Evolutionary conservation across 306 rosid genomes (phyloP), one percentile per base, ranked within the genome.

Genomic region (Astragalus glycyphyllos): DNA sequence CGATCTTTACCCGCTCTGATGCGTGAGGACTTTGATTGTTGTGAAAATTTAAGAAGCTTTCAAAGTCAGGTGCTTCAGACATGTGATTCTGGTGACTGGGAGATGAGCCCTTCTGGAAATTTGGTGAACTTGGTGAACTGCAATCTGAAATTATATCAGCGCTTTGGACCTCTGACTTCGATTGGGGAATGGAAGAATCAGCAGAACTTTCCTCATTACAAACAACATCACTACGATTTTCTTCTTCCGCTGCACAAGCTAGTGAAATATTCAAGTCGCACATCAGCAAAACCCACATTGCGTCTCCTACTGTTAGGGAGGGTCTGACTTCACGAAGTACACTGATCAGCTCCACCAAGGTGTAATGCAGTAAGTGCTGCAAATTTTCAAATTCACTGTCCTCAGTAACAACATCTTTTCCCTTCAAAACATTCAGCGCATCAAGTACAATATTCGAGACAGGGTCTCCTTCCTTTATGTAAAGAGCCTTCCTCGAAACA

Each of bases 251-350:
- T 11, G 64, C 66, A 83, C 84, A 79, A 40, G 88, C 96, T 14
- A 76, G 96, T 58, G 77, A 47, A 49, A 89, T 75, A 74, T 85
- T 86, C 71, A 89, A 70, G 78, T 86, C 92, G 15, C 80, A 80
- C 40, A 89, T 69, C 80, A 89, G 59, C 78, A 86, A 78, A 72
- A 75, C 67, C 96, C 96, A 89, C 96, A 89, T 85, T 53, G 90
- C 96, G 51, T 89, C 96, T 11, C 82, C 81, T 37, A 54, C 81
- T 11, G 88, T 74, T 53, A 89, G 74, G 62, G 81, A 89, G 7
- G 88, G 92, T 73, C 69, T 86, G 41, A 89, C 71, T 74, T 86
- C 92, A 10, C 75, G 71, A 58, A 89, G 82, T 32, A 86, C 77
- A 62, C 82, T 63, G n/a, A 86, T 53, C 86, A 89, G 83, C 82